Evolutionary conservation across 805 yeast species (phyloP), one percentile per base, ranked within the genome.

Genomic region (Hanseniaspora osmophila): DNA sequence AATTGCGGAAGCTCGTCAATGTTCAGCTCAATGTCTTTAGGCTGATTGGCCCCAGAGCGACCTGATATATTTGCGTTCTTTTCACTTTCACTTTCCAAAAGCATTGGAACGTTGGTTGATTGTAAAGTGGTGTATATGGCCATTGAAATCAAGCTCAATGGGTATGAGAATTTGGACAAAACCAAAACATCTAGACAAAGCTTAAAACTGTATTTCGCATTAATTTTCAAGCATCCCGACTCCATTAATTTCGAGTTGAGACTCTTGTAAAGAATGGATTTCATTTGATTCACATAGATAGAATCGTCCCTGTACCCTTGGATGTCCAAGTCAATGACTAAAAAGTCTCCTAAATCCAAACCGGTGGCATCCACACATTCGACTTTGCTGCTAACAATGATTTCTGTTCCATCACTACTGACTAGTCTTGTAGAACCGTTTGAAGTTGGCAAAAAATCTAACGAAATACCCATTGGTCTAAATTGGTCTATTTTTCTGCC

Each of bases 361-460:
- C 38, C 16, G 6, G 62, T 53, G 47, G 63, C 64, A 42, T 67
- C 70, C 13, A 84, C 83, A 2, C 88, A 96, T 54, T 83, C 82
- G 11, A 88, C 76, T 63, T 92, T 92, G 42, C 90, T 73, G 56
- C 96, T 92, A 5, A 86, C 90, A 32, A 92, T 80, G 54, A 95
- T 86, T 63, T 92, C 97, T 49, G 86, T 77, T 18, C 98, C 97
- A 61, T 90, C 97, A 42, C 83, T 73, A 32, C 86, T 73, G 51
- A 87, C 73, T 16, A 90, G 75, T 64, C 95, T 73, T 0, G 96
- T 82, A 2, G 96, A 87, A 12, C 98, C 98, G 63, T 90, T 85
- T 2, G 96, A 83, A 44, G 80, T 75, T 0, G 95, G 92, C 48
- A 92, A 68, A 54, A 90, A 82, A 43, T 80, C 80, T 7, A 84